A percentile compares a stretch with the other conserved stretches of the same genome.
phyloP scores from a whole-genome alignment of 768 basidiomycete genomes.

The Ramaria rubella region DNA sequence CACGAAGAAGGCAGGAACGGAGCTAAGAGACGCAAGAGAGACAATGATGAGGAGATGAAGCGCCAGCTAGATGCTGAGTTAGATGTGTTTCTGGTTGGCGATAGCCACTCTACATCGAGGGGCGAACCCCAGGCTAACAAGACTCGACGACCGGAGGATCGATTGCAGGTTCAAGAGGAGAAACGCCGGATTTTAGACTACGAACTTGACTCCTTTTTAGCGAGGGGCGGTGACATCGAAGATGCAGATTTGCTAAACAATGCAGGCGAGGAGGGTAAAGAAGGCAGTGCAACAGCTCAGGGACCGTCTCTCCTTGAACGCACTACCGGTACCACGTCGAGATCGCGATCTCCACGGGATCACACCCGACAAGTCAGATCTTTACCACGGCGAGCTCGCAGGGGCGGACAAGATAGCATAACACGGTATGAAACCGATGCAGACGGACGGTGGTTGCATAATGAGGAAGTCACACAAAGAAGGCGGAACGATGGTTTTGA shows the following conservation, averaged over 20 bases:
- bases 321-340: slow-evolving; percentile 27
- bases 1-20: slow-evolving; percentile 11
- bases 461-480: slow-evolving; percentile 16
- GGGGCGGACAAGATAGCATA: slow-evolving; percentile 13
- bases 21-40: slow-evolving; percentile 30
- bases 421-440: background rate
- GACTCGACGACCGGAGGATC: background rate
- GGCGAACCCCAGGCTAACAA: slow-evolving; percentile 41
- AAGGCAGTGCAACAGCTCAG: slow-evolving; percentile 32
- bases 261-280: background rate
- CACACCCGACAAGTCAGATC: slow-evolving; percentile 14
- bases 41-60: slow-evolving; percentile 5
- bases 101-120: slow-evolving; percentile 16
- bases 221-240: slow-evolving; percentile 34
- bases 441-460: slow-evolving; percentile 10
- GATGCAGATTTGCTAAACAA: slow-evolving; percentile 22
- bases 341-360: slow-evolving; percentile 13
- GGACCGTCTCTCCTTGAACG: slow-evolving; percentile 50
- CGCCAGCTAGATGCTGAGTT: slow-evolving; percentile 15
- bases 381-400: slow-evolving; percentile 9
- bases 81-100: slow-evolving; percentile 19
- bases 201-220: slow-evolving; percentile 65
- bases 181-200: slow-evolving; percentile 21
- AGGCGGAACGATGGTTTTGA: slow-evolving; percentile 15
- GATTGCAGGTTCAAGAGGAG: background rate